Conservation (phyloP, 305 asterid genomes). For the Fraxinus dipetala region DNA sequence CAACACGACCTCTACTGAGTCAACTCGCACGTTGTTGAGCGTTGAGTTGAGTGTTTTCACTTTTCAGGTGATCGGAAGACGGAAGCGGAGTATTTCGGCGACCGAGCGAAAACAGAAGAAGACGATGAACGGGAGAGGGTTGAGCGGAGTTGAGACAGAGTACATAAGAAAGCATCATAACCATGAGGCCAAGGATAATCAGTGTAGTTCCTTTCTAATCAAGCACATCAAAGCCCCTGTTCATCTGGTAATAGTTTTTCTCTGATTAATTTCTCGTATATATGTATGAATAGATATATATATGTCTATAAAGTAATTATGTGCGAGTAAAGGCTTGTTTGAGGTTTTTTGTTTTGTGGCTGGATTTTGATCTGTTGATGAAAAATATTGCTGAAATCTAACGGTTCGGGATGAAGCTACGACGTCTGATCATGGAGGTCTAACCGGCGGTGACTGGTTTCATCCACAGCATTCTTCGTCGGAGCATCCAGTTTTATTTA, state of each 20-base stretch:
- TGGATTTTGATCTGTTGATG: slow-evolving; percentile 30
- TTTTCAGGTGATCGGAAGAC: slow-evolving; percentile 4
- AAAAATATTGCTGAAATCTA: slow-evolving; percentile 3
- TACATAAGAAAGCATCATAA: slow-evolving; percentile 51
- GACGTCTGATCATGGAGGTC: neutral
- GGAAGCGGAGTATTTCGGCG: slow-evolving; percentile 13
- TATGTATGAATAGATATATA: neutral
- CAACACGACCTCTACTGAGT: slow-evolving; percentile 13
- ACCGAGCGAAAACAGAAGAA: neutral
- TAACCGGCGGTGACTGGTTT: neutral
- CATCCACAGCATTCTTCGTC: neutral
- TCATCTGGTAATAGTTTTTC: slow-evolving; percentile 52
- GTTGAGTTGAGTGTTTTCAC: neutral
- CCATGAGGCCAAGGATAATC: slow-evolving; percentile 52
- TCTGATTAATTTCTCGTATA: neutral
- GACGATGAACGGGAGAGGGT: slow-evolving; percentile 47
- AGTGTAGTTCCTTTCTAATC: slow-evolving; percentile 61
- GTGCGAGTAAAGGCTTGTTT: neutral
- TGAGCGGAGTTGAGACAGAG: slow-evolving; percentile 46
- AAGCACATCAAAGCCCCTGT: slow-evolving; percentile 69
- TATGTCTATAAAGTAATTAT: neutral
- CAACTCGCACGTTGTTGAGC: slow-evolving; percentile 1
- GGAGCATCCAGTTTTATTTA: neutral
- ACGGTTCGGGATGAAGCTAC: neutral
- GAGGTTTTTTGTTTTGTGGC: neutral